These are phyloP conservation scores for Rhizophagus clarus DNA, from an alignment of 192 early-diverging fungal species.

Conservation along the genomic window DNA sequence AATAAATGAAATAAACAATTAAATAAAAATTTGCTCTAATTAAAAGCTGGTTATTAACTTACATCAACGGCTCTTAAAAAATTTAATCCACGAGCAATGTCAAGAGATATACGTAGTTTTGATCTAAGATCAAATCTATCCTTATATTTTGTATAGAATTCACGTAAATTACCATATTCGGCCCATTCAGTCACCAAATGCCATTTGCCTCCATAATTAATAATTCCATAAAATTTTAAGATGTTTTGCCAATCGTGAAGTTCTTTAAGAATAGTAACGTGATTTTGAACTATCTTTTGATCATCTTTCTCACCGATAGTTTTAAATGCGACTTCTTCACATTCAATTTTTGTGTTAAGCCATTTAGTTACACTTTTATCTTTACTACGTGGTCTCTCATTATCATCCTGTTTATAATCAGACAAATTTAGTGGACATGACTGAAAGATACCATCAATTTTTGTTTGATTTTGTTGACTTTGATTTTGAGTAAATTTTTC, in stretches of 20 bases:
- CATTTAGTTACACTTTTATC: background rate
- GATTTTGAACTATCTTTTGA: background rate
- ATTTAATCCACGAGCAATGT: conserved; percentile 24
- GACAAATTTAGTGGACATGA: no score
- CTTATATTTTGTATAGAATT: background rate
- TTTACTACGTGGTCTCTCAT: no score
- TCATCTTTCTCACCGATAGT: background rate
- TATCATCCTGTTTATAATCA: no score
- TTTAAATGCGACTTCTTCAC: background rate
- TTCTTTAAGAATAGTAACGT: background rate
- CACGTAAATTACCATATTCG: background rate
- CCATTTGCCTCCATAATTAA: background rate
- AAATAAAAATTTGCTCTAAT: no score
- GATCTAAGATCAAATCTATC: background rate
- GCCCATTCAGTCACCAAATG: conserved; percentile 29
- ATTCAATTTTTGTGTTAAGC: background rate
- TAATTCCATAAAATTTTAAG: conserved; percentile 21
- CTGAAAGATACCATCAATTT: no score
- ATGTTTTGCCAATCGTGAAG: conserved; percentile 3
- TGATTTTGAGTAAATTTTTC: no score
- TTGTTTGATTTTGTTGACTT: no score
- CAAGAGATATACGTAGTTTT: conserved; percentile 12
- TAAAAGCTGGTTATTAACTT: no score
- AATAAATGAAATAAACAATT: no score
- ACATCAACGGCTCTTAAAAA: background rate